Base-by-base conservation (phyloP, 768 basidiomycete genomes). In the Mrakia frigida region DNA sequence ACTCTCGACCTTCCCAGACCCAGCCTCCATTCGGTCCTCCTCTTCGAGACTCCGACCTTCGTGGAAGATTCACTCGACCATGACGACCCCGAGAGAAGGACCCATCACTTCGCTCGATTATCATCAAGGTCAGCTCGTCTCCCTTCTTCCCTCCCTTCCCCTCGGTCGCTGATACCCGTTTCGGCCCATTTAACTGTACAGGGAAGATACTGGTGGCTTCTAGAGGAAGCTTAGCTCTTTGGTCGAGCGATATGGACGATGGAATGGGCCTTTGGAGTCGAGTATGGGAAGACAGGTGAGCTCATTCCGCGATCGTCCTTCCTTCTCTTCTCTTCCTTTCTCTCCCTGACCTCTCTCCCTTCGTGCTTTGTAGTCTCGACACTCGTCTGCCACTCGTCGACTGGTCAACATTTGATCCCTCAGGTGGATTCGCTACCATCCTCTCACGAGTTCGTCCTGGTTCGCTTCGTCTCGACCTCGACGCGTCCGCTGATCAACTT, bases 41-140 rank as follows among this genome's bases (percentile, higher is more conserved):
- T 35, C 52, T 16, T 53, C 70, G 6, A 25, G 6, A 13, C 53
- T 56, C 7, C 31, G 46, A 6, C 73, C 65, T 46, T 28, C 37
- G 0, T 94, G 91, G 91, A 87, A 89, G 46, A 87, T 94, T 11
- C 93, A 94, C 81, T 93, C 93, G 3, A 90, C 92, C 28, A 86
- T 94, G 6, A 80, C 87, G n/a, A 86, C 92, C 61, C 87, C 89
- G 0, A 86, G 88, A 63, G 85, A 83, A 7, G 86, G 63, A 21
- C 46, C 37, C 33, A 75, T 93, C 33, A 89, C 88, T 6, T 84
- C 90, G 13, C 81, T 93, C 71, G 90, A 91, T 81, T 91, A 88
- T 81, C 89, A 87, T 84, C 90, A 90, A 78, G 92, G 92, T 92
- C 84, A 70, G 79, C 77, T 65, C 63, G 35, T 23, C 50, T 46